Evolutionary conservation across 192 early-diverging fungal genomes (phyloP), one percentile per base, ranked within the genome.

Genomic region (Podochytrium sp.): DNA sequence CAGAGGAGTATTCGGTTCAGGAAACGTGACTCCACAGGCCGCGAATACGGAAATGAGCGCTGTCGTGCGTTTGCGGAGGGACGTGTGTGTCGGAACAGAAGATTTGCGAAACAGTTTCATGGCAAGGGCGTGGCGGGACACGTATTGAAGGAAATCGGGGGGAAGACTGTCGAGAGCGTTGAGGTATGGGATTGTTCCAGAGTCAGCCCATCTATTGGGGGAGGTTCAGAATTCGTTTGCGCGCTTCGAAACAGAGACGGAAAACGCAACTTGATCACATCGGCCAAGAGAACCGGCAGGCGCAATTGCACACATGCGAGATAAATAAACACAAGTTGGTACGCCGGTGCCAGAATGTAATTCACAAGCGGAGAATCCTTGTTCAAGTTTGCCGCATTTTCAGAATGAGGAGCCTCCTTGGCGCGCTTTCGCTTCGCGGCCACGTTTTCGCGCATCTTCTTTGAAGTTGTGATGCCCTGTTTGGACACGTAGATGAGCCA

Each of bases 111-210:
- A 65, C 20, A 65, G 63, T 25, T 47, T 41, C 1, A 65, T 16
- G 18, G 63, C 38, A 29, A 65, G 63, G 25, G 40, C 16, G 37
- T 65, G 38, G 38, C 63, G 63, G 6, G 63, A 41, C 5, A 69
- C 66, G 38, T 33, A 25, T 10, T 23, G 51, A 14, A 69, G 27
- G 35, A 55, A 69, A 20, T 69, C 66, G 34, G 47, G n/a, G 14
- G 66, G 66, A 55, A 69, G 51, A 16, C 3, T 55, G 51, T 69
- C 66, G 2, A 69, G 53, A 6, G 66, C 66, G 38, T 69, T 69
- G 16, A 69, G 7, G 49, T 34, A 69, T 6, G 66, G 66, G 38
- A 69, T 69, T 14, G 5, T 25, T 18, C 66, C 51, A 37, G 66
- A 34, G 7, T 69, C 66, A 0, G 66, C 66, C 66, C 66, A 69